Evolutionary conservation across 179 eudicot species (phyloP).

Genomic region (Beta corolliflora): DNA sequence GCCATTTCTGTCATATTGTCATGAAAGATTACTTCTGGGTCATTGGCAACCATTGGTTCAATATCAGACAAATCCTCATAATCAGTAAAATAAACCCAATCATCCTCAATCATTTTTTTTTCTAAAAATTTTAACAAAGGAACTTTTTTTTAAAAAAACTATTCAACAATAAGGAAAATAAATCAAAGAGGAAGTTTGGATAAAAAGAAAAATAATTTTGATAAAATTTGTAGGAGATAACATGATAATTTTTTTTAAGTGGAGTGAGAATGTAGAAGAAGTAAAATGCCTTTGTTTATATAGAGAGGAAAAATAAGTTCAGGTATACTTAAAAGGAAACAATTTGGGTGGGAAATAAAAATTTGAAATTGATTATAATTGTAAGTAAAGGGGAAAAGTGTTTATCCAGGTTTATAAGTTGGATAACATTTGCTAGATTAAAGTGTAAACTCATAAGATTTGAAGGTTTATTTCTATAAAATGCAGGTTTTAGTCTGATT

Average conservation of each 20-base stretch:
- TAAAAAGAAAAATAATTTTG: not conserved
- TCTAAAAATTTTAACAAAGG: not conserved
- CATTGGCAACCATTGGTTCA: constrained; percentile 8
- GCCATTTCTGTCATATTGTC: not conserved
- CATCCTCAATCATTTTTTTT: not conserved
- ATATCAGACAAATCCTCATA: constrained; percentile 1
- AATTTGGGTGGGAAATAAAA: not conserved
- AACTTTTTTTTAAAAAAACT: no score
- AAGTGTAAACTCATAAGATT: no score
- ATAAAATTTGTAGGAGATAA: not conserved
- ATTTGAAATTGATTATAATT: not conserved
- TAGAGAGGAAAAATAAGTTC: not conserved
- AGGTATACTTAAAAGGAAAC: not conserved
- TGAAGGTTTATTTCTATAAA: not conserved
- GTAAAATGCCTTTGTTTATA: not conserved
- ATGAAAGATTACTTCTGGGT: not conserved
- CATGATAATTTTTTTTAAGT: not conserved
- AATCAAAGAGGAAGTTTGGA: not conserved
- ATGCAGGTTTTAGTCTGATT: not conserved
- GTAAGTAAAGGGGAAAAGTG: no score
- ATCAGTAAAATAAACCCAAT: not conserved
- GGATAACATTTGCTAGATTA: no score
- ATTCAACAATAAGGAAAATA: no score
- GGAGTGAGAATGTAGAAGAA: not conserved
- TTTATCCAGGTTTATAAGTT: not conserved